These are phyloP conservation scores for Grosmannia clavigera DNA, from an alignment of 2,329 filamentous ascomycete species.

Conservation along the genomic window DNA sequence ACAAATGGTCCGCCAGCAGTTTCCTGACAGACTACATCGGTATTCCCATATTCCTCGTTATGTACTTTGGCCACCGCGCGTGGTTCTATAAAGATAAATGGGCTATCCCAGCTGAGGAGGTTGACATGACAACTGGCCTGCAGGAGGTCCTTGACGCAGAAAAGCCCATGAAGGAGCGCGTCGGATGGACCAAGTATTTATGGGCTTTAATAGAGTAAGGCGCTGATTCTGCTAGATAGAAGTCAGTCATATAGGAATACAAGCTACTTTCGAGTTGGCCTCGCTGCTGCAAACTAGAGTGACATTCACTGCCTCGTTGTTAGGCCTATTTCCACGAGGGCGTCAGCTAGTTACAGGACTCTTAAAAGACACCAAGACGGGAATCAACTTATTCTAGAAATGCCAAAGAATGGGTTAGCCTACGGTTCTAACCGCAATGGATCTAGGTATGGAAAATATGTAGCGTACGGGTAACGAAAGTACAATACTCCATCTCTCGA, in stretches of 20 bases:
- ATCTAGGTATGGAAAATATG: too few relatives aligned
- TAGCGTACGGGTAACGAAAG: too few relatives aligned
- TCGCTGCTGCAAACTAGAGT: too few relatives aligned
- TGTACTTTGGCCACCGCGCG: conserved; percentile 28
- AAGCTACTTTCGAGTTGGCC: not conserved
- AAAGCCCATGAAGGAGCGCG: not conserved
- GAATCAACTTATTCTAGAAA: too few relatives aligned
- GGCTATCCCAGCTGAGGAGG: not conserved
- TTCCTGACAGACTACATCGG: conserved; percentile 26
- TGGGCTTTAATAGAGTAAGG: conserved; percentile 1
- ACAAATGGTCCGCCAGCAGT: conserved; percentile 21
- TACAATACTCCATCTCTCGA: too few relatives aligned
- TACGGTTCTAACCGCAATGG: too few relatives aligned
- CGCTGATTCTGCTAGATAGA: not conserved
- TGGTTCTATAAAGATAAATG: conserved; percentile 6
- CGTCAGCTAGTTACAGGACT: too few relatives aligned
- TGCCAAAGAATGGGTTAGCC: too few relatives aligned
- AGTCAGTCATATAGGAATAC: not conserved
- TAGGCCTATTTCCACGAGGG: too few relatives aligned
- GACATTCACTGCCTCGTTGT: too few relatives aligned
- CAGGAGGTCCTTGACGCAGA: conserved; percentile 1
- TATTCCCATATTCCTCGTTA: conserved; percentile 12
- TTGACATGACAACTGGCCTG: conserved; percentile 1
- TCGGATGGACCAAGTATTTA: not conserved
- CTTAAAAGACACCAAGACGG: too few relatives aligned